A percentile compares a stretch with the other conserved stretches of the same genome.
phyloP scores from a whole-genome alignment of 2,329 filamentous ascomycete genomes.

The Monilinia aucupariae region DNA sequence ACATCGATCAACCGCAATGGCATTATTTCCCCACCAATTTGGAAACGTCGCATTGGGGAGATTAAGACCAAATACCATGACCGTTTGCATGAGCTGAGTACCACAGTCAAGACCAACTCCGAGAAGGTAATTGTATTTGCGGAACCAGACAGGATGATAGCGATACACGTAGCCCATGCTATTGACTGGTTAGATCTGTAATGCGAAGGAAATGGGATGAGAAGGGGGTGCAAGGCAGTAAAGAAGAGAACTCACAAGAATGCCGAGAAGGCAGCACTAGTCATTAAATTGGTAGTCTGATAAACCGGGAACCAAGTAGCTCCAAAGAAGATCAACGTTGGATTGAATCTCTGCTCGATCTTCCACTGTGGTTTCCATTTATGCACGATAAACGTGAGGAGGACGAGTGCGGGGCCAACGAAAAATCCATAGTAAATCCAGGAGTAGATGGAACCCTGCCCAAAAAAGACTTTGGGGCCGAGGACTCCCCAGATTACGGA shows the following conservation, averaged over 20 bases:
- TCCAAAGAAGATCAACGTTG: slow-evolving; percentile 32
- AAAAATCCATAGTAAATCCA: slow-evolving; percentile 35
- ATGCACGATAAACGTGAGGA: slow-evolving; percentile 29
- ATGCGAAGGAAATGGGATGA: background rate
- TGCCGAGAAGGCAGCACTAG: slow-evolving; percentile 26
- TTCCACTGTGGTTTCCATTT: slow-evolving; percentile 31
- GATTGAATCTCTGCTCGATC: slow-evolving; percentile 32
- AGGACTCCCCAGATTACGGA: slow-evolving; percentile 38
- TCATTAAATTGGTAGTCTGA: slow-evolving; percentile 33
- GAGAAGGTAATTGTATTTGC: slow-evolving; percentile 72
- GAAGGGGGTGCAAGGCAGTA: background rate
- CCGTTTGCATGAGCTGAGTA: slow-evolving; percentile 58
- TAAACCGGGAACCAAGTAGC: slow-evolving; percentile 31
- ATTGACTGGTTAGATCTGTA: background rate
- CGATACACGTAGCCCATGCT: slow-evolving; percentile 15
- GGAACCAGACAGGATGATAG: slow-evolving; percentile 55
- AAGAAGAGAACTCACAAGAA: slow-evolving; percentile 26
- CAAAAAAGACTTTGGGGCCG: slow-evolving; percentile 34
- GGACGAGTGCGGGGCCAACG: slow-evolving; percentile 30
- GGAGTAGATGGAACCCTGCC: slow-evolving; percentile 25
- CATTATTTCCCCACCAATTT: slow-evolving; percentile 34
- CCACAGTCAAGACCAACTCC: slow-evolving; percentile 69
- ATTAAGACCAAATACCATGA: slow-evolving; percentile 57
- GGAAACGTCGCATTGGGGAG: slow-evolving; percentile 30
- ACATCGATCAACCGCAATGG: slow-evolving; percentile 27